Evolutionary conservation across 2,329 filamentous ascomycete genomes (phyloP), one percentile per base, ranked within the genome.

Genomic region (Thelonectria olida): DNA sequence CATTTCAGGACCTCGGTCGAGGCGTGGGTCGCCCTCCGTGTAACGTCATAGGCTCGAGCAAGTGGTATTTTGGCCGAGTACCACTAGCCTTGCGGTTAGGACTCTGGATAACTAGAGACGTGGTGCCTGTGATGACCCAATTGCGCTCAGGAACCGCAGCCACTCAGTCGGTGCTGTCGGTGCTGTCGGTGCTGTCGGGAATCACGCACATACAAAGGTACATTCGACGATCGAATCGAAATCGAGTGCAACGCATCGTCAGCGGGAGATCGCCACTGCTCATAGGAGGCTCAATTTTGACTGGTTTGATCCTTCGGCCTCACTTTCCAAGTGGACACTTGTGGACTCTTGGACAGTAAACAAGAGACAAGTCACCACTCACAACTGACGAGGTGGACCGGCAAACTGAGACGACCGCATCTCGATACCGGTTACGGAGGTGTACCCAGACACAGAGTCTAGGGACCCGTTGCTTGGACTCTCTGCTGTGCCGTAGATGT

Each of bases 251-350:
- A 31, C 50, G 47, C 57, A 59, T 68, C 64, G 63, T 64, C 63
- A 67, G 61, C 67, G 67, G 67, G 67, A 69, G 67, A 69, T 69
- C 67, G 67, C 61, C 67, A 44, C 57, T 58, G 61, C 51, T 61
- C 42, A 50, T 55, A 38, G 38, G n/a, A 39, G 45, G 23, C 51
- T 44, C 50, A 31, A 36, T 23, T 49, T 55, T 41, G 36, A 28
- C 57, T 55, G 51, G 47, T 25, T 34, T 49, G 34, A 38, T 34
- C 28, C 31, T 51, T 42, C 22, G 45, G 31, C 45, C 22, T 23
- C 51, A 36, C 38, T n/a, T 39, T 41, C 25, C 38, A 31, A 41
- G 52, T 54, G 51, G 51, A 31, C 39, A 31, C 51, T 7, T n/a
- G 50, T 53, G 51, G 51, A 45, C 39, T 44, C 39, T 25, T 13